Base-by-base conservation (phyloP, 1,139 yeast genomes). In the Nakaseomyces kungkrabaensis region DNA sequence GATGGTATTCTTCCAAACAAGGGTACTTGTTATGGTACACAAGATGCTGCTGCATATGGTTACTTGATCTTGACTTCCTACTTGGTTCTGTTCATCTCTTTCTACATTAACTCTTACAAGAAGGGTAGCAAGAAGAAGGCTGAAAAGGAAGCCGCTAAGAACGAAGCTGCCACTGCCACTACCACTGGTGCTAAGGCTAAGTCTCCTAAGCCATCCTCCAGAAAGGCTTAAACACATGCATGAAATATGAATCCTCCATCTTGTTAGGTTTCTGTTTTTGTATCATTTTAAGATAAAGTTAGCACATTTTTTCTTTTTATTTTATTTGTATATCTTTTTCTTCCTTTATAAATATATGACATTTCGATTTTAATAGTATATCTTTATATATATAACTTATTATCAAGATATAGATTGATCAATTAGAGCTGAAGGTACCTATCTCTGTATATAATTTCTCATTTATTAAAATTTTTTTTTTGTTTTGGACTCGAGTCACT, bases 21-120 rank as follows among this genome's bases (percentile, higher is more conserved):
- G 63, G 97, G 96, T 55, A 82, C 83, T 61, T 92, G 98, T 71
- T 80, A 86, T 58, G 98, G 98, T 54, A 85, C 90, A 55, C 92
- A 88, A 70, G 76, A 83, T 60, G 98, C 98, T 52, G 97, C 97
- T 38, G 78, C 82, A 53, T 83, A 82, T 62, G 98, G 98, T 37
- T 88, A 90, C 70, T 78, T 83, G 67, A 86, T 92, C 63, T 78
- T 92, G 71, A 83, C 96, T 49, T 83, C 95, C 52, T 92, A 92
- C 73, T 77, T 92, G 74, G 76, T 92, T 55, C 77, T 92, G 67
- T 92, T 92, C 75, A 88, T 92, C 69, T 85, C 92, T 49, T 92
- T 92, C 77, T 92, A 92, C 79, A 84, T 89, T 65, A 81, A 80
- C 66, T 88, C 89, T 51, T 92, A 92, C 78, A 79, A 76, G 64